Percentiles rank a stretch among this genome's conserved stretches.
These are phyloP conservation scores for Lactifluus volemus DNA, from an alignment of 768 basidiomycete genomes.

Conservation along the genomic window DNA sequence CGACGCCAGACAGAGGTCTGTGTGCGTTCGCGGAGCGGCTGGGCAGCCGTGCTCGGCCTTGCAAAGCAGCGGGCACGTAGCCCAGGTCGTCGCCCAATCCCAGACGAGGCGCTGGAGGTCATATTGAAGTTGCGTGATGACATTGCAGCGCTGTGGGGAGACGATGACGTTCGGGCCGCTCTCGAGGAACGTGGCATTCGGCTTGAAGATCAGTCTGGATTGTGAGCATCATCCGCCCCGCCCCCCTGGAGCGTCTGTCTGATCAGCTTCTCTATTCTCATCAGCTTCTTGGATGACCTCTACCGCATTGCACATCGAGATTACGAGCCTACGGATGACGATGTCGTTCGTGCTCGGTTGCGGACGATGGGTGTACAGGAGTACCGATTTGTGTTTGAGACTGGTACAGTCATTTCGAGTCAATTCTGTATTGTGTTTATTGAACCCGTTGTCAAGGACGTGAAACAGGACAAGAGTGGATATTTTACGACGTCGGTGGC, in stretches of 20 bases:
- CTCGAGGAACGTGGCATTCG: slow-evolving; percentile 38
- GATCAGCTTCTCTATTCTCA: not conserved
- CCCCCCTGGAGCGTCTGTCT: not conserved
- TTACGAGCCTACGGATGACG: slow-evolving; percentile 56
- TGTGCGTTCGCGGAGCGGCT: slow-evolving; percentile 24
- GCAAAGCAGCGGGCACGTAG: slow-evolving; percentile 14
- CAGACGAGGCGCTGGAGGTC: slow-evolving; percentile 49
- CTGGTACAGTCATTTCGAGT: slow-evolving; percentile 34
- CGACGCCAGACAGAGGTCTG: slow-evolving; percentile 24
- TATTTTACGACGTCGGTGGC: slow-evolving; percentile 77
- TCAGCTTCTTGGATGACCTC: slow-evolving; percentile 10
- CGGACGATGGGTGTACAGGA: slow-evolving; percentile 75
- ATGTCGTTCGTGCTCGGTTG: slow-evolving; percentile 70
- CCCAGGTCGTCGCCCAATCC: slow-evolving; percentile 21
- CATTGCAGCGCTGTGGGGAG: slow-evolving; percentile 62
- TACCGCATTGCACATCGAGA: slow-evolving; percentile 6
- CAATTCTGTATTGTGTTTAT: not conserved
- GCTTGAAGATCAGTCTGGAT: slow-evolving; percentile 65
- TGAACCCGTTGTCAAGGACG: not conserved
- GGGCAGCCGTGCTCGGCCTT: slow-evolving; percentile 24
- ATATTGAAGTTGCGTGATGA: slow-evolving; percentile 55
- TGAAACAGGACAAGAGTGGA: slow-evolving; percentile 50
- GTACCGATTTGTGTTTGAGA: slow-evolving; percentile 55
- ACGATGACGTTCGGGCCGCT: slow-evolving; percentile 53
- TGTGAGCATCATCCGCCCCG: slow-evolving; percentile 40